These are phyloP conservation scores for Gyromitra esculenta DNA, from an alignment of 2,329 filamentous ascomycete genomes.

Conservation along the genomic window DNA sequence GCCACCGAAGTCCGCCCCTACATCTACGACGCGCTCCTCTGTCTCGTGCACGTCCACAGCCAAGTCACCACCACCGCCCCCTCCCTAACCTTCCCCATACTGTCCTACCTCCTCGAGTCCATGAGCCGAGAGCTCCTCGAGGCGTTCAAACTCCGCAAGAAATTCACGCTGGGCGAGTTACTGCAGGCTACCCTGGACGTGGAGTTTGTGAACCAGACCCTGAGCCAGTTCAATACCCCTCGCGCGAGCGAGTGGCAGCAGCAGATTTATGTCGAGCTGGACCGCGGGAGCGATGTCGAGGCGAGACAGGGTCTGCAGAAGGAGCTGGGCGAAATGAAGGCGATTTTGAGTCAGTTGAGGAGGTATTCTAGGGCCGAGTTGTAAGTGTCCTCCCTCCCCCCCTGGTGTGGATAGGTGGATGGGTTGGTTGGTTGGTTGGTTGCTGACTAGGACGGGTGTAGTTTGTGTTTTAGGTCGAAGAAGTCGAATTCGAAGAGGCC, in stretches of 20 bases:
- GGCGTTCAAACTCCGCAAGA: conserved; percentile 74
- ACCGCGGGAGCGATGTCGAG: conserved; percentile 86
- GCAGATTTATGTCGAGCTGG: conserved; percentile 90
- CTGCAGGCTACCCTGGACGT: conserved; percentile 98
- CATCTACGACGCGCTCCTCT: conserved; percentile 85
- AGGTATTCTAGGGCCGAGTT: conserved; percentile 87
- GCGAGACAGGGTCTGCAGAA: conserved; percentile 81
- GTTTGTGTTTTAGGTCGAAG: conserved; percentile 57
- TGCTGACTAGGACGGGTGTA: not conserved
- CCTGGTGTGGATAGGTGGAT: not conserved
- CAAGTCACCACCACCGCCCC: conserved; percentile 83
- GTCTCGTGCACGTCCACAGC: conserved; percentile 88
- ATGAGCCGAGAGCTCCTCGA: conserved; percentile 81
- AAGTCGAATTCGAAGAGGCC: conserved; percentile 51
- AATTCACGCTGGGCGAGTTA: conserved; percentile 80
- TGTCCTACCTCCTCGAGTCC: conserved; percentile 87
- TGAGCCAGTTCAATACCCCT: conserved; percentile 88
- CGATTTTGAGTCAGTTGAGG: conserved; percentile 81
- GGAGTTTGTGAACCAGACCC: conserved; percentile 93
- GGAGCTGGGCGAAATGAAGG: conserved; percentile 89
- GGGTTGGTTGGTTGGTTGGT: not conserved
- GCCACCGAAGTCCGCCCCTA: conserved; percentile 85
- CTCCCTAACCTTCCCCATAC: conserved; percentile 79
- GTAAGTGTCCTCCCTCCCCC: conserved; percentile 35
- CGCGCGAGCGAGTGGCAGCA: conserved; percentile 82